Conservation (phyloP, 345 rosid species). For the Dimocarpus longan region DNA sequence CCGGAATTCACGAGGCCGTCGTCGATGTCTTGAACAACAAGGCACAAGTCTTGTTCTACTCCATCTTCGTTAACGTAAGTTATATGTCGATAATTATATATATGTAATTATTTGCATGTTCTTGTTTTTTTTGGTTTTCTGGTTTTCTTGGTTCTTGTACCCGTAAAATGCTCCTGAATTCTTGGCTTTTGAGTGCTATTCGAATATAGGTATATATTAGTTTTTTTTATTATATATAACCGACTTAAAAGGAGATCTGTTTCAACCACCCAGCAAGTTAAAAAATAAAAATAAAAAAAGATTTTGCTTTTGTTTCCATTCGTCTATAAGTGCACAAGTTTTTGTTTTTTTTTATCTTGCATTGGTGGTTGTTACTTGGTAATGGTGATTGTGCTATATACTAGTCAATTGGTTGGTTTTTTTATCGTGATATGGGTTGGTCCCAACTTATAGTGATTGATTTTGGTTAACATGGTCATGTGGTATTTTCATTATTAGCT, state of each 20-base stretch:
- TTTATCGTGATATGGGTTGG: no score
- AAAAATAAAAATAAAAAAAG: not conserved
- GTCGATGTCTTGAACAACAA: slow-evolving; percentile 72
- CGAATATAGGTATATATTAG: not conserved
- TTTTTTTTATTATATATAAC: not conserved
- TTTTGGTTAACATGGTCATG: no score
- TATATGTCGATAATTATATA: no score
- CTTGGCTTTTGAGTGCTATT: not conserved
- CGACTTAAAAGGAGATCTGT: not conserved
- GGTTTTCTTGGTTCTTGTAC: not conserved
- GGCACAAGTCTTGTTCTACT: slow-evolving; percentile 71
- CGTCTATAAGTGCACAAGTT: no score
- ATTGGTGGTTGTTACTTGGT: no score
- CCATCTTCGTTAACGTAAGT: slow-evolving; percentile 62
- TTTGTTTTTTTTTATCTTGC: no score
- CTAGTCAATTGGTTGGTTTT: no score
- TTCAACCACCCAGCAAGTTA: not conserved
- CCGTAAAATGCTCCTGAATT: not conserved
- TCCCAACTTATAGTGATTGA: no score
- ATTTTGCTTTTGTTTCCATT: no score
- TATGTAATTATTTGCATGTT: not conserved
- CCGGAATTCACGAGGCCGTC: slow-evolving; percentile 73
- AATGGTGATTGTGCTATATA: no score
- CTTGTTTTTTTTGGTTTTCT: not conserved
- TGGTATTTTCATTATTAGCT: no score